Conservation (phyloP, 495 filamentous ascomycete genomes). For the Daldinia decipiens region DNA sequence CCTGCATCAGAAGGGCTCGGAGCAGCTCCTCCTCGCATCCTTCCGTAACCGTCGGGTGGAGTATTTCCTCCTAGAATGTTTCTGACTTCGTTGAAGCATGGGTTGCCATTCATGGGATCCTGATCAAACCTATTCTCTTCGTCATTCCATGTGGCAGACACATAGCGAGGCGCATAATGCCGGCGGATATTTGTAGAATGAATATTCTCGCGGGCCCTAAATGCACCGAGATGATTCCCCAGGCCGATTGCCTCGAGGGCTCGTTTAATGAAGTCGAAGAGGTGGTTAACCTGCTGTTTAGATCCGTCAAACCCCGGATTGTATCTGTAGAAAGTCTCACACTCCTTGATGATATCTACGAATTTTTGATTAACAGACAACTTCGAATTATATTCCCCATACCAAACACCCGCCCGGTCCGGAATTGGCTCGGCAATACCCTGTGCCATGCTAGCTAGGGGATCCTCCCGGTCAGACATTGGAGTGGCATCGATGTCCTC, state of each 20-base stretch:
- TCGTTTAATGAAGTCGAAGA: background rate
- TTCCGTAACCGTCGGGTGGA: too few relatives aligned
- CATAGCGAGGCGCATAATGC: background rate
- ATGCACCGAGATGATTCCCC: background rate
- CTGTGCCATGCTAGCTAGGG: background rate
- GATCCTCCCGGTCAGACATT: background rate
- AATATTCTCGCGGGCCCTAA: background rate
- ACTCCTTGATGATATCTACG: slow-evolving; percentile 1
- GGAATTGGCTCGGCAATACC: background rate
- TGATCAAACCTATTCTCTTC: background rate
- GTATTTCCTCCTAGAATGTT: too few relatives aligned
- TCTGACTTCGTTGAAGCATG: background rate
- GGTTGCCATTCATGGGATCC: background rate
- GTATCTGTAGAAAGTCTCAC: background rate
- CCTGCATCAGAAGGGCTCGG: background rate
- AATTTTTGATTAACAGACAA: background rate
- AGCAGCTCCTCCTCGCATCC: slow-evolving; percentile 8
- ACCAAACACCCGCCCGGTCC: background rate
- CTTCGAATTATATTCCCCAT: background rate
- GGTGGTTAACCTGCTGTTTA: background rate
- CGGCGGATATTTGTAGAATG: too few relatives aligned
- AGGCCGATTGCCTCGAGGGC: background rate
- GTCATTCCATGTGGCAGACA: background rate
- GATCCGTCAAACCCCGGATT: background rate
- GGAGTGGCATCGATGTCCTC: background rate